Conservation (phyloP, 305 asterid species). For the Fraxinus greggii region DNA sequence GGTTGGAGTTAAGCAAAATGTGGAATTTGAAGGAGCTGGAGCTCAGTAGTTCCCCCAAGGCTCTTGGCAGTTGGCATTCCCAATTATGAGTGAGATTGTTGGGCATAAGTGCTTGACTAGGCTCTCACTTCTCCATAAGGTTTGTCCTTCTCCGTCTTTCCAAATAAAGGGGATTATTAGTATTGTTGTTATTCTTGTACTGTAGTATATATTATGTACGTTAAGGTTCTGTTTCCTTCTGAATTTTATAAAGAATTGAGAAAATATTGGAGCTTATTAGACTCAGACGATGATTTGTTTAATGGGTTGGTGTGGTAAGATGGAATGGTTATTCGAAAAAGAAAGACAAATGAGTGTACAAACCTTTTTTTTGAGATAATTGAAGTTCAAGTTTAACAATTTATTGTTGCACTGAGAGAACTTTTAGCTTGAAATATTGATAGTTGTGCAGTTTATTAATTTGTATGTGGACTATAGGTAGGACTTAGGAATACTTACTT, state of each 20-base stretch:
- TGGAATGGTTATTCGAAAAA: background rate
- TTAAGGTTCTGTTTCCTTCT: background rate
- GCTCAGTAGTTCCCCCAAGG: slow-evolving; percentile 71
- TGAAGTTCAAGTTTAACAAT: background rate
- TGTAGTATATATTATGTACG: background rate
- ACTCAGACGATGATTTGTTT: background rate
- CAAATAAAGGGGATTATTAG: background rate
- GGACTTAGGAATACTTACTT: background rate
- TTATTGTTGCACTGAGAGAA: background rate
- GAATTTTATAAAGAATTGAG: background rate
- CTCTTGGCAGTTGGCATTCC: slow-evolving; percentile 63
- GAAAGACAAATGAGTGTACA: background rate
- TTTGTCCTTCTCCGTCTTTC: slow-evolving; percentile 20
- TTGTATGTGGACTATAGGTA: background rate
- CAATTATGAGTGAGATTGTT: slow-evolving; percentile 62
- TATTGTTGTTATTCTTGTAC: background rate
- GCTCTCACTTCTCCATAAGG: slow-evolving; percentile 88
- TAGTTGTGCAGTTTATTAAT: background rate
- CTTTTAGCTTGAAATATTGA: background rate
- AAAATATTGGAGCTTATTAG: background rate
- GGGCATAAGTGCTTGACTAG: slow-evolving; percentile 69
- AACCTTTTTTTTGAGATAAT: background rate
- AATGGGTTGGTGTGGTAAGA: background rate
- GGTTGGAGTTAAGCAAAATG: slow-evolving; percentile 63
- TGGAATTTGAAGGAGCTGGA: slow-evolving; percentile 81